Conservation (phyloP, 441 rosid genomes). For the Arabidopsis lyrata region DNA sequence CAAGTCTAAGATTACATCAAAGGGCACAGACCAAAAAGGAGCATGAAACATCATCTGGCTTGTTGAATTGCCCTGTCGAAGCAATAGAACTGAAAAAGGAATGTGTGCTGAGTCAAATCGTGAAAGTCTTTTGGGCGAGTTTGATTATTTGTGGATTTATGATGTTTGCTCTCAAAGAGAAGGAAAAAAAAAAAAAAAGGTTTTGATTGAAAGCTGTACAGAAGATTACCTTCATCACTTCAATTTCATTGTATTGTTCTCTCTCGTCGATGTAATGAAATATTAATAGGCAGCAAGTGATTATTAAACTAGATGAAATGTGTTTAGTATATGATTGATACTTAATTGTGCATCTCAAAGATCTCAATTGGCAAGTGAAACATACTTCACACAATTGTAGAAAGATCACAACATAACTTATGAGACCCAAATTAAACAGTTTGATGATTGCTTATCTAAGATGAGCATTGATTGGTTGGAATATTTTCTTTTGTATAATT, state of each 20-base stretch:
- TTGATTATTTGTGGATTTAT: constrained; percentile 37
- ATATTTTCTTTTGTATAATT: too few species aligned
- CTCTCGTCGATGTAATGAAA: constrained; percentile 14
- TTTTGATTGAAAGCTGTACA: constrained; percentile 46
- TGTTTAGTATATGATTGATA: neutral
- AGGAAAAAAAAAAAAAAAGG: constrained; percentile 22
- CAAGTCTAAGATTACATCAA: constrained; percentile 50
- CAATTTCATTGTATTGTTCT: constrained; percentile 30
- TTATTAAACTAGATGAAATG: constrained; percentile 4
- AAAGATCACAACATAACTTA: neutral
- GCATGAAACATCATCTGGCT: constrained; percentile 32
- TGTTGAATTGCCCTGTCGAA: constrained; percentile 33
- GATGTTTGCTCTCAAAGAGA: constrained; percentile 24
- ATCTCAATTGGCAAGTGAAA: neutral
- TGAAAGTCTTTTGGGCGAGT: constrained; percentile 40
- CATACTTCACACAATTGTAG: neutral
- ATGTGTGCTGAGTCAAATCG: constrained; percentile 31
- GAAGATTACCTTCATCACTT: constrained; percentile 26
- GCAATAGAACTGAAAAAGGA: constrained; percentile 36
- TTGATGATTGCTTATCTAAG: neutral
- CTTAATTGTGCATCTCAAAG: neutral
- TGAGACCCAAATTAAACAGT: neutral
- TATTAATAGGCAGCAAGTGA: neutral
- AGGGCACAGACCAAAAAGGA: constrained; percentile 42
- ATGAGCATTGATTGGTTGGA: too few species aligned